Percentiles rank a stretch among this genome's conserved stretches.
These are phyloP conservation scores for Quercus tomentella DNA, from an alignment of 331 rosid genomes.

Conservation along the genomic window DNA sequence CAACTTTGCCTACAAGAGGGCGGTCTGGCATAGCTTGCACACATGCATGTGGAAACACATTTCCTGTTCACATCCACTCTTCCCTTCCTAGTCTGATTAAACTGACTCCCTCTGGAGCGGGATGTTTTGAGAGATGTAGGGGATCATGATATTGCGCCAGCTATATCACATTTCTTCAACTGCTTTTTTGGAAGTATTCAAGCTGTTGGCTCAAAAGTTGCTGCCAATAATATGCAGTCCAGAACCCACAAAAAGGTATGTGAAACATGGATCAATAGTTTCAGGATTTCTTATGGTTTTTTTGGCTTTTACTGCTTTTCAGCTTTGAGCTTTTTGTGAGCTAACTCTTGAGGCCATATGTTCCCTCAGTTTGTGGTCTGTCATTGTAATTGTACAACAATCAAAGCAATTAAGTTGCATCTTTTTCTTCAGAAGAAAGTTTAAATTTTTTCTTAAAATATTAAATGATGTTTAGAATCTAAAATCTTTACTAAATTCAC, in stretches of 20 bases:
- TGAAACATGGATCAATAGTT: background rate
- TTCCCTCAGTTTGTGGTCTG: conserved; percentile 10
- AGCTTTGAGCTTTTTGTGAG: background rate
- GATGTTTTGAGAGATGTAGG: too few species aligned
- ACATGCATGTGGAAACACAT: too few species aligned
- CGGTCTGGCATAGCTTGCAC: too few species aligned
- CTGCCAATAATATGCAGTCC: too few species aligned
- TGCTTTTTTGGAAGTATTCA: too few species aligned
- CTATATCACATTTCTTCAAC: conserved; percentile 65
- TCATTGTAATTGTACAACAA: background rate
- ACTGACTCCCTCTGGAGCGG: background rate
- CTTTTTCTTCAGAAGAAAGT: background rate
- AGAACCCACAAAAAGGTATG: too few species aligned
- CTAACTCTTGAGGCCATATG: conserved; percentile 2
- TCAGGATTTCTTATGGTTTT: background rate
- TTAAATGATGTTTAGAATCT: background rate
- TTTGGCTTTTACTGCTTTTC: background rate
- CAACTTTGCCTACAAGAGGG: too few species aligned
- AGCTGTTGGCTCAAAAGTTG: too few species aligned
- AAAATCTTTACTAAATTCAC: background rate
- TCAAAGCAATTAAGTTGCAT: background rate
- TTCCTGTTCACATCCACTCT: too few species aligned
- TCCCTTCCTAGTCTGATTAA: background rate
- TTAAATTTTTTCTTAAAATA: background rate
- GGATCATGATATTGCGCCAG: conserved; percentile 70